These are phyloP conservation scores for Myxozyma udenii DNA, from an alignment of 805 yeast genomes.

Conservation along the genomic window DNA sequence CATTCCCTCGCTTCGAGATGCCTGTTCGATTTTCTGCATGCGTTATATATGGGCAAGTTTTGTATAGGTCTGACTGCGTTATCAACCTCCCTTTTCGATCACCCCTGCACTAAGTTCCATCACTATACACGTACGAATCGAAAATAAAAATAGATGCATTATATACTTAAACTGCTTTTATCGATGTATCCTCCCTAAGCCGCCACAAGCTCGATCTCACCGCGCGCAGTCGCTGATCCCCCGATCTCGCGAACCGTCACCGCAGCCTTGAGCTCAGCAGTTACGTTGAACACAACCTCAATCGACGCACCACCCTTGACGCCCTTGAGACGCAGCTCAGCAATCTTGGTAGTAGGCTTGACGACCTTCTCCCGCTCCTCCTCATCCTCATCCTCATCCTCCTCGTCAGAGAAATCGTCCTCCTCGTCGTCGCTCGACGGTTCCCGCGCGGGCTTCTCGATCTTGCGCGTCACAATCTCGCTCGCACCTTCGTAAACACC, in stretches of 20 bases:
- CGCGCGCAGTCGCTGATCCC: slow-evolving; percentile 23
- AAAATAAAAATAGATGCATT: no score
- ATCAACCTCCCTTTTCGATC: no score
- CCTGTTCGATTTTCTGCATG: no score
- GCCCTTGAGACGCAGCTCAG: slow-evolving; percentile 71
- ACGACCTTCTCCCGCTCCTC: slow-evolving; percentile 88
- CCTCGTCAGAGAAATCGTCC: slow-evolving; percentile 47
- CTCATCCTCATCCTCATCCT: slow-evolving; percentile 50
- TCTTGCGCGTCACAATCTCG: slow-evolving; percentile 72
- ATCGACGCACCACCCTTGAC: slow-evolving; percentile 61
- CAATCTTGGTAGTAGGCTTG: slow-evolving; percentile 69
- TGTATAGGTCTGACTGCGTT: no score
- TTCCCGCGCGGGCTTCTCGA: slow-evolving; percentile 60
- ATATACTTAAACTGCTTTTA: no score
- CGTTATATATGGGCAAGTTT: no score
- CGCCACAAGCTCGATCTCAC: slow-evolving; percentile 11
- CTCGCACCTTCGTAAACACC: slow-evolving; percentile 84
- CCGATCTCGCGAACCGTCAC: slow-evolving; percentile 49
- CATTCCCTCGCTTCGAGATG: no score
- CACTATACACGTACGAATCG: no score
- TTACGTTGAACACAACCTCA: slow-evolving; percentile 61
- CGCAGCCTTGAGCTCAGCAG: slow-evolving; percentile 62
- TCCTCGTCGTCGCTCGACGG: slow-evolving; percentile 51
- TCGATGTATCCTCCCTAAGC: no score
- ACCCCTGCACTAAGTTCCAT: no score